A percentile compares a stretch with the other conserved stretches of the same genome.
phyloP scores from a whole-genome alignment of 2,329 filamentous ascomycete species.

The Ilyonectria sp. region DNA sequence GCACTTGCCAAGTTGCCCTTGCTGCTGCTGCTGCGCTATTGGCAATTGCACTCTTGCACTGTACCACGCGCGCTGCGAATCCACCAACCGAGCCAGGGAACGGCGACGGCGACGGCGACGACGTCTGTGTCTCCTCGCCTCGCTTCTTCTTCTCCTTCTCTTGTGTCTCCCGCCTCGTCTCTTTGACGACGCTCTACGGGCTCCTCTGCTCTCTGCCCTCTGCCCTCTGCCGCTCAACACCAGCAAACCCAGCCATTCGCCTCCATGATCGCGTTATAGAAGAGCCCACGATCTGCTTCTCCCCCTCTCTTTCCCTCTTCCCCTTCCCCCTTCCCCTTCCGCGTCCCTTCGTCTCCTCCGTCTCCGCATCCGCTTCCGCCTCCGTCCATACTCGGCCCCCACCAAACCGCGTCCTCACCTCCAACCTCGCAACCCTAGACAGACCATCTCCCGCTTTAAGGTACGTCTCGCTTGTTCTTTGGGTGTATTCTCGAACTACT shows the following conservation, averaged over 20 bases:
- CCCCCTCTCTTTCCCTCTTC: slow-evolving; percentile 31
- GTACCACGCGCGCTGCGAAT: slow-evolving; percentile 2
- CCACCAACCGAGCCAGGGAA: slow-evolving; percentile 28
- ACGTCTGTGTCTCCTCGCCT: slow-evolving; percentile 38
- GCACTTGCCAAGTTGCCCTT: background rate
- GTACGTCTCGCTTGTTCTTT: slow-evolving; percentile 12
- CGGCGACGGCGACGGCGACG: slow-evolving; percentile 17
- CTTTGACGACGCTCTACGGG: slow-evolving; percentile 38
- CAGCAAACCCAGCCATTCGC: slow-evolving; percentile 29
- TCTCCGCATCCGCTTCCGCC: slow-evolving; percentile 22
- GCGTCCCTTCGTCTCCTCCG: slow-evolving; percentile 13
- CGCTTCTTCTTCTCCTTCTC: slow-evolving; percentile 22
- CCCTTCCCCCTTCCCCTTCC: slow-evolving; percentile 12
- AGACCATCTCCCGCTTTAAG: background rate
- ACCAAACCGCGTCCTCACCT: slow-evolving; percentile 23
- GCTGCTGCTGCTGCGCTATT: slow-evolving; percentile 1
- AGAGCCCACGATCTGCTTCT: slow-evolving; percentile 45
- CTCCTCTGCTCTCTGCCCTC: slow-evolving; percentile 5
- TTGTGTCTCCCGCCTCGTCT: slow-evolving; percentile 37
- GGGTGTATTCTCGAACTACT: background rate
- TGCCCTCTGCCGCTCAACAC: slow-evolving; percentile 7
- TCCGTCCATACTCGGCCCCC: slow-evolving; percentile 2
- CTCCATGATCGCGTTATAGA: slow-evolving; percentile 56
- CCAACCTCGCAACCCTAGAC: slow-evolving; percentile 6
- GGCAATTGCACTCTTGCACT: background rate